Evolutionary conservation across 345 rosid species (phyloP).

Genomic region (Acer campestre): DNA sequence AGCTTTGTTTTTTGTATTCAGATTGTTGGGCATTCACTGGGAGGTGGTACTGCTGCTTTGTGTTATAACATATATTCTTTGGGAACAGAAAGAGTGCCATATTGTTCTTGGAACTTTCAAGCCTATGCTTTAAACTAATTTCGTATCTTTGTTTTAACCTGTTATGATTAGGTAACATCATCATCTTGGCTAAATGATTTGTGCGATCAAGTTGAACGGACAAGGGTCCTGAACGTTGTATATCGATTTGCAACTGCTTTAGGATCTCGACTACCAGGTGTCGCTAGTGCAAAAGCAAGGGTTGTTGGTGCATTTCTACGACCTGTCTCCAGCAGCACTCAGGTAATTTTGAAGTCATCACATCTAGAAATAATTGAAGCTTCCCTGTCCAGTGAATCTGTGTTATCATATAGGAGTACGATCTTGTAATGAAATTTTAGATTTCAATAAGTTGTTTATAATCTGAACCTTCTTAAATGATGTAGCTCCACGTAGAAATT

Average conservation of each 20-base stretch:
- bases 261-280: too few relatives aligned
- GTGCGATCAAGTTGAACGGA: too few relatives aligned
- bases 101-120: not conserved
- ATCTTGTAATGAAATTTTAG: not conserved
- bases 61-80: constrained; percentile 81
- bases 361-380: not conserved
- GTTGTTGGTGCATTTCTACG: constrained; percentile 38
- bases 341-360: constrained; percentile 44
- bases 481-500: too few relatives aligned
- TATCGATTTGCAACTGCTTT: too few relatives aligned
- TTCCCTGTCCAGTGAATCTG: not conserved
- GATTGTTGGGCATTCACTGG: constrained; percentile 98
- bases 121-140: too few relatives aligned
- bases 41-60: constrained; percentile 96
- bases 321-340: constrained; percentile 87
- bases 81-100: not conserved
- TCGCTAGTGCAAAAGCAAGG: too few relatives aligned
- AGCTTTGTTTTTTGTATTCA: constrained; percentile 26
- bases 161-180: too few relatives aligned
- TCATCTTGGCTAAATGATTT: too few relatives aligned
- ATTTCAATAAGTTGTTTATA: not conserved
- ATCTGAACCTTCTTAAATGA: not conserved
- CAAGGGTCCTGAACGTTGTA: too few relatives aligned
- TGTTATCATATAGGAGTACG: not conserved
- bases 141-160: too few relatives aligned